These are phyloP conservation scores for Cucurbita pepo DNA, from an alignment of 306 rosid genomes.

Conservation along the genomic window DNA sequence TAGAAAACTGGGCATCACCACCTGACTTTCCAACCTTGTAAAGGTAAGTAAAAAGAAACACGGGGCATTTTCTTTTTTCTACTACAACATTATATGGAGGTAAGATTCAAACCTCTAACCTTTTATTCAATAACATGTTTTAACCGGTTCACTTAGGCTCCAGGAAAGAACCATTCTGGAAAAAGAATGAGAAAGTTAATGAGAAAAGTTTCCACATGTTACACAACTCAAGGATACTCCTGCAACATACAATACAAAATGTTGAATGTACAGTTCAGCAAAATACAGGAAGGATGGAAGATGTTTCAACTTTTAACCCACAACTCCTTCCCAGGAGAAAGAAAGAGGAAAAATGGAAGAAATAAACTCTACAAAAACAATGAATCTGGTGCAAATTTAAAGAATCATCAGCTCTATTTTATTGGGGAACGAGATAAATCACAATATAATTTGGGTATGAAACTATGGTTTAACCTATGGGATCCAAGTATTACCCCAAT, in stretches of 20 bases:
- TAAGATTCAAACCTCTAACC: not conserved
- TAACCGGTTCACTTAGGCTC: no score
- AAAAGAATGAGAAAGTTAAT: not conserved
- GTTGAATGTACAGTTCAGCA: not conserved
- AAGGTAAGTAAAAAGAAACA: not conserved
- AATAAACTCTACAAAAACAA: conserved; percentile 1
- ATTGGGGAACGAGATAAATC: not conserved
- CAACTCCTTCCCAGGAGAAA: not conserved
- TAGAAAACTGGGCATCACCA: not conserved
- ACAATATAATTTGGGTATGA: not conserved
- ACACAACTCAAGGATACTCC: not conserved
- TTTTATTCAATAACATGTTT: no score
- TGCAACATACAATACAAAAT: not conserved
- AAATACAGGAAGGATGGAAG: not conserved
- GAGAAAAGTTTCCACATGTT: not conserved
- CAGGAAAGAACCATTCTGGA: not conserved
- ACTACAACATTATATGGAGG: not conserved
- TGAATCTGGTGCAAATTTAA: not conserved
- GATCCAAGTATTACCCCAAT: not conserved
- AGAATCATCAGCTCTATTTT: not conserved
- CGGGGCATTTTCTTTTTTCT: not conserved
- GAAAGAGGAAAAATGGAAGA: not conserved
- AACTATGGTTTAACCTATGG: not conserved
- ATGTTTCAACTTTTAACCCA: not conserved
- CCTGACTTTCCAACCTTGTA: not conserved